A percentile compares a stretch with the other conserved stretches of the same genome.
These are phyloP conservation scores for Podospora bellae-mahoneyi DNA, from an alignment of 495 filamentous ascomycete genomes.

Conservation along the genomic window DNA sequence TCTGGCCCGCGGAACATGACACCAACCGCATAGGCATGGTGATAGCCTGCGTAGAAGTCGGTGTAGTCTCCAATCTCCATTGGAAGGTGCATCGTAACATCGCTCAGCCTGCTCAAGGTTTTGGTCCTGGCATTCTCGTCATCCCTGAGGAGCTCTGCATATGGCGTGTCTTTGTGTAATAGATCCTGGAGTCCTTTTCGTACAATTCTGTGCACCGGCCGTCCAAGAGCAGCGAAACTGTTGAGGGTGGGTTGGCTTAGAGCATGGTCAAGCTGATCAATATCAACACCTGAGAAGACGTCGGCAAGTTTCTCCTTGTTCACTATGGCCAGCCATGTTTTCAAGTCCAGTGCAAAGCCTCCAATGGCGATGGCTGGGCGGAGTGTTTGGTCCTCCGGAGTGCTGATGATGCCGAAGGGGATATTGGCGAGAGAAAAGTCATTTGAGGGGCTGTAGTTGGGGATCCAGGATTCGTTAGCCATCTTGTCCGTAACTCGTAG, in stretches of 20 bases:
- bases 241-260: constrained; percentile 74
- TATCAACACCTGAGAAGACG: constrained; percentile 55
- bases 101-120: constrained; percentile 49
- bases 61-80: constrained; percentile 94
- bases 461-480: constrained; percentile 35
- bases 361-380: constrained; percentile 79
- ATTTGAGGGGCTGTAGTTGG: constrained; percentile 33
- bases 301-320: constrained; percentile 50
- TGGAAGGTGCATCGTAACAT: constrained; percentile 72
- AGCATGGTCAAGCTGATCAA: constrained; percentile 45
- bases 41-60: constrained; percentile 90
- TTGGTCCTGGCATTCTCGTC: constrained; percentile 30
- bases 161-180: constrained; percentile 53
- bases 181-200: constrained; percentile 71
- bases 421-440: constrained; percentile 85
- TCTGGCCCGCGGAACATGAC: constrained; percentile 76
- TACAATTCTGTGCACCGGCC: constrained; percentile 66
- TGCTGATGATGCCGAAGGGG: constrained; percentile 85
- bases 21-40: constrained; percentile 83
- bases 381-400: constrained; percentile 48
- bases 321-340: constrained; percentile 52
- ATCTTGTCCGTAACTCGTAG: neutral
- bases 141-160: constrained; percentile 34
- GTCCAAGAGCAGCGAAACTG: constrained; percentile 74
- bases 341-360: constrained; percentile 71